Percentiles rank a stretch among this genome's conserved stretches.
phyloP scores from a whole-genome alignment of 257 asterid genomes.

The Coffea canephora region DNA sequence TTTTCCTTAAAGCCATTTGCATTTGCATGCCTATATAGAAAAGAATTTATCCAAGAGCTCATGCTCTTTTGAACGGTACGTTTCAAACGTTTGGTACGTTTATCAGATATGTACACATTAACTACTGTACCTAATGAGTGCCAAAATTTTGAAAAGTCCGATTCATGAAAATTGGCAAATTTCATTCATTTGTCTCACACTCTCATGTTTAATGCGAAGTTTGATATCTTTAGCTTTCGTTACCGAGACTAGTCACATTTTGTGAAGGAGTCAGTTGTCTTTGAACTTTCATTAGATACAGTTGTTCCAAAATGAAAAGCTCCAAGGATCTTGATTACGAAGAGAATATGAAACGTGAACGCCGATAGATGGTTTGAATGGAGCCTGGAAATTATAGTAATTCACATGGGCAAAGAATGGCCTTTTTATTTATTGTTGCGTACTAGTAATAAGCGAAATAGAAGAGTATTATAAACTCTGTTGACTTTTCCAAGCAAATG shows the following conservation, averaged over 20 bases:
- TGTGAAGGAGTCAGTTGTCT: background rate
- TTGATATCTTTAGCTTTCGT: background rate
- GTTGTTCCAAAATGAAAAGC: background rate
- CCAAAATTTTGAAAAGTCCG: background rate
- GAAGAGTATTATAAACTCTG: background rate
- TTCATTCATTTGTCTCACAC: too few species aligned
- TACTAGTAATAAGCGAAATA: background rate
- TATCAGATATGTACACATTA: background rate
- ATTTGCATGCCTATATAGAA: background rate
- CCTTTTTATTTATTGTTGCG: background rate
- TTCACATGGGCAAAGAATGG: background rate
- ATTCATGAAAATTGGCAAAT: background rate
- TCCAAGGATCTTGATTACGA: background rate
- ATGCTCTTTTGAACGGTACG: too few species aligned
- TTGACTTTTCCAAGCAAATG: background rate
- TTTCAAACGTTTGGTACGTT: background rate
- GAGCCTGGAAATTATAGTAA: background rate
- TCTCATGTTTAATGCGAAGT: background rate
- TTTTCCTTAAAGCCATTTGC: background rate
- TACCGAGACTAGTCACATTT: too few species aligned
- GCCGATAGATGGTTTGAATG: background rate
- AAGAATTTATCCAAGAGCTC: background rate
- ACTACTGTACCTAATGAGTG: background rate
- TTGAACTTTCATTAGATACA: background rate
- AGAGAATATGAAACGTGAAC: background rate